Evolutionary conservation across 1,284 basidiomycete genomes (phyloP), one percentile per base, ranked within the genome.

Genomic region (Puccinia triticina): DNA sequence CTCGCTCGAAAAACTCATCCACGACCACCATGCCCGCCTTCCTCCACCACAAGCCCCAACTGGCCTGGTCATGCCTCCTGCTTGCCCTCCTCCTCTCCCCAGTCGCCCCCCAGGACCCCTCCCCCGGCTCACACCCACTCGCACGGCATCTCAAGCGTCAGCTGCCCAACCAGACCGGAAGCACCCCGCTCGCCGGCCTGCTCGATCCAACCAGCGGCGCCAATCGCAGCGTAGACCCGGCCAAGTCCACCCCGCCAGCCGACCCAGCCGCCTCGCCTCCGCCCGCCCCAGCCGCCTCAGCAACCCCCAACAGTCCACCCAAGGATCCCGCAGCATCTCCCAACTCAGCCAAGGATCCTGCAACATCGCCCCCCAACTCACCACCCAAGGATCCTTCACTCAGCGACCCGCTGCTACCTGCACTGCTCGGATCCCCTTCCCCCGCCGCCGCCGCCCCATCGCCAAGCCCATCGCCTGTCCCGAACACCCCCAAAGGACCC

Each of bases 141-240:
- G 8, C 66, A 12, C 55, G 12, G 2, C 55, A 26, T n/a, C 66
- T 43, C 40, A 46, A 48, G 40, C 66, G 66, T 26, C 40, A n/a
- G 40, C 21, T 48, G 26, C 66, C 66, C 40, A 69, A 48, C 48
- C 66, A 46, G 16, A 26, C 66, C 66, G 66, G 66, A 37, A 66
- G 34, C n/a, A 43, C 66, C n/a, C n/a, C 66, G 1, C 40, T 48
- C 16, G 40, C 66, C 18, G 12, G 2, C n/a, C 37, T 69, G 1
- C 37, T 69, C 66, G 66, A 69, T 18, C 43, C 66, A 26, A n/a
- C 43, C 66, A 43, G 40, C 40, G 66, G 40, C 40, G 7, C 40
- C 40, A 69, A 69, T 69, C 66, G 66, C n/a, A 48, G 40, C 66
- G 0, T 46, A 21, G 66, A 69, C 16, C 66, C 66, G 2, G 26